Base-by-base conservation (phyloP, 352 stramenopile genomes). In the Globisporangium spinosum region DNA sequence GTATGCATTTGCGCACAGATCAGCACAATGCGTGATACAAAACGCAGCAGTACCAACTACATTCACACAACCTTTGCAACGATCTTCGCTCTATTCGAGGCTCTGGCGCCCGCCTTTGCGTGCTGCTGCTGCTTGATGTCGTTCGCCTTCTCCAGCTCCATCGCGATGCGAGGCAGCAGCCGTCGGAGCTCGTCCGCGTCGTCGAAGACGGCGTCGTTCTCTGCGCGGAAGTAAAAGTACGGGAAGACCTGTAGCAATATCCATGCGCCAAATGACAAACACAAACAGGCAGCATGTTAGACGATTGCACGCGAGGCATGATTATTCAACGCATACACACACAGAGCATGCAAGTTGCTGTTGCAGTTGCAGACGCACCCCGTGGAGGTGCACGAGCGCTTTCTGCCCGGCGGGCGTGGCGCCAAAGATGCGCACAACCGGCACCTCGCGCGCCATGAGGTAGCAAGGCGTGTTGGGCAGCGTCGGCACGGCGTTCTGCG, bases 341-440 rank as follows among this genome's bases (percentile, higher is more conserved):
- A 23, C 15, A 62, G 35, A 68, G 27, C 23, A 59, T 64, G 13
- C 22, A 13, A 35, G 40, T 49, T n/a, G 5, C 4, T 5, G 12
- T 12, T 35, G 45, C 47, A 32, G 5, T n/a, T n/a, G 58, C 8
- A 20, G 34, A 62, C 60, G 43, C 8, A 97, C 90, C 7, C 92
- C 92, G 56, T 98, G 92, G 38, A 98, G 67, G 70, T 97, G 92
- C 47, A 97, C 73, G 27, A 93, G 91, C 38, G 88, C 68, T 76
- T 97, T 98, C 72, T 97, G 91, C 15, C 92, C 92, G 20, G 89
- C 91, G 6, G 88, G 89, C 17, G 91, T 98, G 49, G 89, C 86
- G 47, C 92, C 92, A 51, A 97, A 97, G 40, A 98, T 81, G 40
- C 90, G 92, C 54, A 97, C 75, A 10, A 98, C 88, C 17, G 92